Percentiles rank a stretch among this genome's conserved stretches.
phyloP scores from a whole-genome alignment of 225 moss, liverwort and hornwort genomes.

The Lunularia cruciata region DNA sequence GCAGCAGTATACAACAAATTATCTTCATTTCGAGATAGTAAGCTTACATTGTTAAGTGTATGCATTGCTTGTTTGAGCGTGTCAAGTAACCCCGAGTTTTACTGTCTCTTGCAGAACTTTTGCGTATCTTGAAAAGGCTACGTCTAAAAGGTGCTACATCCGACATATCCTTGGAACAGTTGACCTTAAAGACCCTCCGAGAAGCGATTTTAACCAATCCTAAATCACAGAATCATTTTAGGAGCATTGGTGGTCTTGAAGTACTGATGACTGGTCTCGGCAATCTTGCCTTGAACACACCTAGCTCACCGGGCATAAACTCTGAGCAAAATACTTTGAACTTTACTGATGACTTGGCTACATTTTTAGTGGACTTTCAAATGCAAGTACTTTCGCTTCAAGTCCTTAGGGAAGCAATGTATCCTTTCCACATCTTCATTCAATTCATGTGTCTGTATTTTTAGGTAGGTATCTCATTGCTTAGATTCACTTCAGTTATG shows the following conservation, averaged over 20 bases:
- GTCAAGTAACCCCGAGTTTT: not conserved
- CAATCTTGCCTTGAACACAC: conserved; percentile 35
- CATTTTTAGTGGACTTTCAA: conserved; percentile 53
- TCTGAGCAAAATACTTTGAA: conserved; percentile 36
- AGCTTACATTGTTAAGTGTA: not conserved
- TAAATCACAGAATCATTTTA: conserved; percentile 71
- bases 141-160: conserved; percentile 54
- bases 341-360: conserved; percentile 25
- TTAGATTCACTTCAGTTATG: too few relatives aligned
- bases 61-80: not conserved
- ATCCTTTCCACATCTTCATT: conserved; percentile 46
- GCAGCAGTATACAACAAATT: too few relatives aligned
- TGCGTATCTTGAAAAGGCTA: conserved; percentile 65
- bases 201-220: conserved; percentile 64
- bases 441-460: too few relatives aligned
- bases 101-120: conserved; percentile 51
- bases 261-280: conserved; percentile 68
- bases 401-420: conserved; percentile 79
- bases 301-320: conserved; percentile 37
- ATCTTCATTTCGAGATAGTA: not conserved
- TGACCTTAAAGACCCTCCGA: conserved; percentile 59
- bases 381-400: conserved; percentile 73
- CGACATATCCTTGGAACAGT: conserved; percentile 66
- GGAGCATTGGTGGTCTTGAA: conserved; percentile 76
- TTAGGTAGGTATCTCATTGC: too few relatives aligned